Percentiles rank a stretch among this genome's conserved stretches.
phyloP scores from a whole-genome alignment of 2,329 filamentous ascomycete genomes.

The Tolypocladium nubicola region DNA sequence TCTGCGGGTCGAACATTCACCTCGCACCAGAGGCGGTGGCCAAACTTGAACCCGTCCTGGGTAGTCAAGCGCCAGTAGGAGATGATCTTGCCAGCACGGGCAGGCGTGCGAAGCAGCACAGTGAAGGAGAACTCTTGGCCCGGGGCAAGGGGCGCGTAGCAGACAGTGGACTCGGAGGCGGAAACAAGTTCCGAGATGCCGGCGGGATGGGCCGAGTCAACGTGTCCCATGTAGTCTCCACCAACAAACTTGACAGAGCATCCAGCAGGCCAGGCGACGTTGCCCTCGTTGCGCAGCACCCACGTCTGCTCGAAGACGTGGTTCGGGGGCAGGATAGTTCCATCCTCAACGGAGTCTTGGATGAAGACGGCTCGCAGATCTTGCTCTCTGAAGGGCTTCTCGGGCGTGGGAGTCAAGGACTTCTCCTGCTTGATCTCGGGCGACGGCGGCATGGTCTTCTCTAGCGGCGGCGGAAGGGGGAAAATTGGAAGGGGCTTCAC shows the following conservation, averaged over 20 bases:
- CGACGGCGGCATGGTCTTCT: conserved; percentile 16
- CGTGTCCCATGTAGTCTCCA: conserved; percentile 91
- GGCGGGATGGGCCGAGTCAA: conserved; percentile 71
- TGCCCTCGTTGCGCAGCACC: conserved; percentile 80
- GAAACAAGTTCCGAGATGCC: conserved; percentile 65
- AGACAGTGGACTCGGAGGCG: conserved; percentile 74
- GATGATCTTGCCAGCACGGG: conserved; percentile 66
- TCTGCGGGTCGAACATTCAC: conserved; percentile 52
- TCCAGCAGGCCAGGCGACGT: conserved; percentile 71
- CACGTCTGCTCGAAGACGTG: conserved; percentile 81
- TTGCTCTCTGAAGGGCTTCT: conserved; percentile 10
- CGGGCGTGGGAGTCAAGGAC: conserved; percentile 2
- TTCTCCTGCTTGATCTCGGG: conserved; percentile 12
- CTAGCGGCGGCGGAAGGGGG: conserved; percentile 3
- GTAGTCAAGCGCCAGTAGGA: conserved; percentile 96
- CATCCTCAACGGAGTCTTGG: conserved; percentile 69
- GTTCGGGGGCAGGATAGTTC: conserved; percentile 59
- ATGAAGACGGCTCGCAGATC: conserved; percentile 54
- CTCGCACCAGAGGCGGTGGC: conserved; percentile 92
- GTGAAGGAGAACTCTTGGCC: conserved; percentile 74
- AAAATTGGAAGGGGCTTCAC: conserved; percentile 50
- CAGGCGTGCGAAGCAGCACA: conserved; percentile 72
- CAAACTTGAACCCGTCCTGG: conserved; percentile 70
- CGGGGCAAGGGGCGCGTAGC: conserved; percentile 56
- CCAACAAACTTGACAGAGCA: conserved; percentile 87